Evolutionary conservation across 2,329 filamentous ascomycete species (phyloP), one percentile per base, ranked within the genome.

Genomic region (Colletotrichum gloeosporioides): DNA sequence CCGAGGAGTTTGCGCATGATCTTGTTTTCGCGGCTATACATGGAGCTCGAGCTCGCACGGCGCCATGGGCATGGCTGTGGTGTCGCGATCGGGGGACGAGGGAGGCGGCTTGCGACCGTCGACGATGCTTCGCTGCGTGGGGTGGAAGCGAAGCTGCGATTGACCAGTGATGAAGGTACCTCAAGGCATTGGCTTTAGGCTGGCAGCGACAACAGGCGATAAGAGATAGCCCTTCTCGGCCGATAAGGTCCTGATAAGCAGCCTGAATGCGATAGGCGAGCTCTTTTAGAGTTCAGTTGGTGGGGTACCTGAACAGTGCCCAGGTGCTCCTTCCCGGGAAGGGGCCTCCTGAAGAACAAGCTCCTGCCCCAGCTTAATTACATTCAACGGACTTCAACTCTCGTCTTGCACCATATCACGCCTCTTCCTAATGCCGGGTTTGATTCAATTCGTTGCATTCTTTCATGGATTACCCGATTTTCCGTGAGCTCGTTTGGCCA

Each of bases 1-100:
- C 90, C 90, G 36, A 92, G 88, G 29, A 92, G 88, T 85, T 91
- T 90, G 82, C 90, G 89, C 88, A 92, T 91, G 78, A 91, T 90
- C 83, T 86, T 89, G 77, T 87, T 89, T 79, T 90, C 85, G 83
- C 85, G 88, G 77, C 87, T 90, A 83, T 90, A 90, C 88, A 89
- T 90, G 78, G 71, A 82, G 78, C 79, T 78, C 78, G 79, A 73
- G 80, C 71, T 75, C 66, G 31, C 62, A 79, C 76, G 80, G 81
- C 82, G 83, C 85, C 85, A 86, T 86, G 71, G 59, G 70, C 73
- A 73, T 66, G 64, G 75, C 75, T 39, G 53, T 73, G 36, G 63
- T 71, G 34, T 61, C 63, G 57, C 44, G 29, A 22, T 68, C 73
- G 64, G 31, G 44, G 9, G 27, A 15, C 15, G 22, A 13, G 39